Base-by-base conservation (phyloP, 78 protist genomes). In the Protostelium mycophagum region DNA sequence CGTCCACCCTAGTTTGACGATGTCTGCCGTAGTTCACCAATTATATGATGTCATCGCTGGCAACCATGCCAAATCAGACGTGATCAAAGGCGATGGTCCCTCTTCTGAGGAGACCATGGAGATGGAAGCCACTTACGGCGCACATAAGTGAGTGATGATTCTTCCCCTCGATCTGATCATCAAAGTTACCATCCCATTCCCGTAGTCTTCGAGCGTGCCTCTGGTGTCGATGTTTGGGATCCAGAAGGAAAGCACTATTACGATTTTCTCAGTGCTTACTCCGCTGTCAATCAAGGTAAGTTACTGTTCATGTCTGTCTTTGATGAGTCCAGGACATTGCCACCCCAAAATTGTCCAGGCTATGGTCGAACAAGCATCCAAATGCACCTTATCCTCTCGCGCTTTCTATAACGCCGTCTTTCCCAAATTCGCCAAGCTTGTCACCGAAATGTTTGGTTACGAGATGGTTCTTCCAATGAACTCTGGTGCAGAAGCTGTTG, bases 401-500 rank as follows among this genome's bases (percentile, higher is more conserved):
- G 99, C 99, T 25, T 99, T 98, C 93, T 93, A 97, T 96, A 98
- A 97, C 90, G 91, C 94, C 92, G 63, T 84, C 37, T 88, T 98
- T 73, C 96, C 93, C 31, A 88, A 39, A 84, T 97, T 84, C 63
- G 97, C 96, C 36, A 31, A 94, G 90, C 90, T 36, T 83, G 84
- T 94, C 73, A 93, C 98, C 31, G 90, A 96, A 37, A 63, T 83
- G 39, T 96, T 97, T 37, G 97, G 97, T 37, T 98, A 95, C 88
- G 99, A 98, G 83, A 88, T 86, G 88, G 94, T 99, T 10, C 91
- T 99, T 35, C 99, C 99, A 63, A 98, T 96, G 98, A 98, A 98
- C 95, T 94, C 99, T 0, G 99, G 99, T 34, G 99, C 95, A 23
- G 99, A 98, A 88, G 99, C 95, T 0, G 98, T 93, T 35, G 99